phyloP scores from a whole-genome alignment of 306 rosid genomes.

The Gastrolobium bilobum region DNA sequence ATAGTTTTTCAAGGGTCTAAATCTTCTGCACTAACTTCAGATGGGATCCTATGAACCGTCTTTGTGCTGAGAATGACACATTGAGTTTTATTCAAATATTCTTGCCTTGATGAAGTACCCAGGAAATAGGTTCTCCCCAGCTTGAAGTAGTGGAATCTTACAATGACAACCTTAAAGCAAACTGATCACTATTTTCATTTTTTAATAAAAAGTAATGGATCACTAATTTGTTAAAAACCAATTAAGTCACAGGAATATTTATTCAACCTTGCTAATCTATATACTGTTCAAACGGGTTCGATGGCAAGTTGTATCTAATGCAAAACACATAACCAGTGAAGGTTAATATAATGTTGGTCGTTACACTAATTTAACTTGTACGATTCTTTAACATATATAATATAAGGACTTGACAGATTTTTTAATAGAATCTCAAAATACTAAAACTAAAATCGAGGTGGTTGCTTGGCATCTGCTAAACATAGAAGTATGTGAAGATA shows the following conservation, averaged over 20 bases:
- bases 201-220: neutral
- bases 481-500: conserved; percentile 20
- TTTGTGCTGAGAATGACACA: neutral
- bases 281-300: neutral
- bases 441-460: neutral
- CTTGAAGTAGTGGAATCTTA: conserved; percentile 46
- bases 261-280: conserved; percentile 2
- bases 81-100: conserved; percentile 20
- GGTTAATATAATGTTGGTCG: conserved; percentile 1
- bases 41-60: conserved; percentile 42
- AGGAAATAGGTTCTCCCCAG: conserved; percentile 21
- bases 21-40: conserved; percentile 24
- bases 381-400: neutral
- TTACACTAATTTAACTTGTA: neutral
- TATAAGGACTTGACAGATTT: neutral
- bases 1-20: neutral
- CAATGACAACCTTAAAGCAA: conserved; percentile 1
- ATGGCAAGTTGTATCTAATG: neutral
- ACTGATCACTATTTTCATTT: neutral
- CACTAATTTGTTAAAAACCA: neutral
- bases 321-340: neutral
- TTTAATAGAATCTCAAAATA: conserved; percentile 18
- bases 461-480: conserved; percentile 24
- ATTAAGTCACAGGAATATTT: neutral
- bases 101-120: conserved; percentile 33